Evolutionary conservation across 2,329 filamentous ascomycete genomes (phyloP).

Genomic region (Diaporthe ilicicola): DNA sequence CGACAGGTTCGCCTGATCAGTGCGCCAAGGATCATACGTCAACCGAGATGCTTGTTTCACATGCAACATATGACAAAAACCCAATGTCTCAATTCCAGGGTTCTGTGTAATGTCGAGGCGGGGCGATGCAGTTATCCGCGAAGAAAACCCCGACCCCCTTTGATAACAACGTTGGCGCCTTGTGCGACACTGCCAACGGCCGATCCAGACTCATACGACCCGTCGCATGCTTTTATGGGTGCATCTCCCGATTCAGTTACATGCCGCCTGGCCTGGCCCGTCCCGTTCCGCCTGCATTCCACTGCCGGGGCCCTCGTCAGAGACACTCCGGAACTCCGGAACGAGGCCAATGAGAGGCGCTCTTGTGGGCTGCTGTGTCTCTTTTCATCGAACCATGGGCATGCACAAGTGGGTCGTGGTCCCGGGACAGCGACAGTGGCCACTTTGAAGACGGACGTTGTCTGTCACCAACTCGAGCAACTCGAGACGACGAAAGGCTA

Average conservation of each 20-base stretch:
- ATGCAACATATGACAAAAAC: slow-evolving; percentile 15
- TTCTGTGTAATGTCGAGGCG: slow-evolving; percentile 8
- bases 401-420: slow-evolving; percentile 8
- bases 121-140: slow-evolving; percentile 1
- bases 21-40: slow-evolving; percentile 24
- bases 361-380: slow-evolving; percentile 14
- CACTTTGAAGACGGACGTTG: not conserved
- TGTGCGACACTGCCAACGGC: not conserved
- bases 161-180: not conserved
- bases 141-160: not conserved
- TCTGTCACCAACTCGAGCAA: not conserved
- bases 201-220: slow-evolving; percentile 14
- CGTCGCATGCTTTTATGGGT: slow-evolving; percentile 16
- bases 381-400: not conserved
- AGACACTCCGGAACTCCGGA: slow-evolving; percentile 5
- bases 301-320: not conserved
- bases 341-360: not conserved
- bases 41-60: slow-evolving; percentile 23
- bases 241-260: slow-evolving; percentile 21
- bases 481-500: not conserved
- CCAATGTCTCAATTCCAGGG: slow-evolving; percentile 6
- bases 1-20: slow-evolving; percentile 24
- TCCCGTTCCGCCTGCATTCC: slow-evolving; percentile 6
- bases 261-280: slow-evolving; percentile 21
- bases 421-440: not conserved